phyloP scores from a whole-genome alignment of 345 rosid species.

The Pseudoturritis turrita region DNA sequence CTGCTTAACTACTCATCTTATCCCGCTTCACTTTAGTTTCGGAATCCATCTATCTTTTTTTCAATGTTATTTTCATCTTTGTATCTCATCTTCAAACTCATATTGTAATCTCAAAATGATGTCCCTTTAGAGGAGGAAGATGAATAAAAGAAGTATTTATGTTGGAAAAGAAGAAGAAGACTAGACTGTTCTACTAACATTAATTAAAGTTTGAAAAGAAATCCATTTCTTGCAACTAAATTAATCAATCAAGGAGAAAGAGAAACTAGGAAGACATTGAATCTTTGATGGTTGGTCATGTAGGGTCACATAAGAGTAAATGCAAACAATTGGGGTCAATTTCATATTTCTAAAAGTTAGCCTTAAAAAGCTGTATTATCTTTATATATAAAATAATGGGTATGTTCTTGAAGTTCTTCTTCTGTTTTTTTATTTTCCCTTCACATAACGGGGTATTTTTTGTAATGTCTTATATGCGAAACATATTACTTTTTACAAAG shows the following conservation, averaged over 20 bases:
- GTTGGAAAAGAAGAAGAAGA: no score
- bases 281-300: constrained; percentile 15
- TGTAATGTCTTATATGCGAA: neutral
- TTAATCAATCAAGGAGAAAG: neutral
- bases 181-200: constrained; percentile 2
- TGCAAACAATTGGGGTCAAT: constrained; percentile 22
- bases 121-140: no score
- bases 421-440: neutral
- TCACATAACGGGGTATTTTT: neutral
- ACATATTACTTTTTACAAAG: neutral
- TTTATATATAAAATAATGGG: neutral
- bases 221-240: neutral
- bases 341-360: constrained; percentile 5
- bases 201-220: neutral
- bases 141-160: no score
- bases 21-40: no score
- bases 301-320: constrained; percentile 7
- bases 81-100: no score
- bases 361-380: neutral
- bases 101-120: no score
- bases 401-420: constrained; percentile 8
- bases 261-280: neutral
- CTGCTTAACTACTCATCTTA: no score
- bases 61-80: no score
- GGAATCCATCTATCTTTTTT: no score